Conservation (phyloP, 2,329 filamentous ascomycete species). For the Alternaria brassicicola region DNA sequence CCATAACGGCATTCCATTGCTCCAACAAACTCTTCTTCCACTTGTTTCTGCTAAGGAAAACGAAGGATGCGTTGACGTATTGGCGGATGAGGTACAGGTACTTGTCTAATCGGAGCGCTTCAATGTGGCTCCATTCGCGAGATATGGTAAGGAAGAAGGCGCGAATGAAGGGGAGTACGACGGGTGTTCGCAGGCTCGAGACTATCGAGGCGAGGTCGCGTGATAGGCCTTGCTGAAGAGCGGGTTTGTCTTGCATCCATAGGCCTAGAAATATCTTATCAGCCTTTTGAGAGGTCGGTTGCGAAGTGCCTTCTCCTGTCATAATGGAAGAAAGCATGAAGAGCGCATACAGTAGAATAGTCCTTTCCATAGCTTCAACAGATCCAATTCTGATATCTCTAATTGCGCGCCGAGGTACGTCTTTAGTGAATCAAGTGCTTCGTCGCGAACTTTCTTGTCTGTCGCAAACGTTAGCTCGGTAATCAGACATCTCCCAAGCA, state of each 20-base stretch:
- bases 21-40: slow-evolving; percentile 50
- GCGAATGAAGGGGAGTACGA: slow-evolving; percentile 53
- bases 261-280: slow-evolving; percentile 58
- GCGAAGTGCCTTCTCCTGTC: not conserved
- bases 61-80: slow-evolving; percentile 75
- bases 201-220: slow-evolving; percentile 75
- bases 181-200: slow-evolving; percentile 59
- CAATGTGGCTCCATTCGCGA: slow-evolving; percentile 59
- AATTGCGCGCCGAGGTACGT: slow-evolving; percentile 72
- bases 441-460: slow-evolving; percentile 80
- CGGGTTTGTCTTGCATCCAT: slow-evolving; percentile 90
- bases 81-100: slow-evolving; percentile 84
- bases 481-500: not conserved
- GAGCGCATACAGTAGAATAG: slow-evolving; percentile 74
- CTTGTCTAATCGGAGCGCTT: slow-evolving; percentile 76
- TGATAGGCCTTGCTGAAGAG: slow-evolving; percentile 85
- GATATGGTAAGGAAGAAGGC: slow-evolving; percentile 61
- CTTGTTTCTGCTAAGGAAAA: slow-evolving; percentile 51
- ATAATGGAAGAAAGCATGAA: not conserved
- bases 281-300: slow-evolving; percentile 6
- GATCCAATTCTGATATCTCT: slow-evolving; percentile 70
- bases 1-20: slow-evolving; percentile 56
- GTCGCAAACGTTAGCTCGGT: slow-evolving; percentile 20
- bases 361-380: slow-evolving; percentile 92
- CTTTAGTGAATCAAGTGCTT: slow-evolving; percentile 76